Evolutionary conservation across 2,329 filamentous ascomycete genomes (phyloP), one percentile per base, ranked within the genome.

Genomic region (Fusarium staphyleae): DNA sequence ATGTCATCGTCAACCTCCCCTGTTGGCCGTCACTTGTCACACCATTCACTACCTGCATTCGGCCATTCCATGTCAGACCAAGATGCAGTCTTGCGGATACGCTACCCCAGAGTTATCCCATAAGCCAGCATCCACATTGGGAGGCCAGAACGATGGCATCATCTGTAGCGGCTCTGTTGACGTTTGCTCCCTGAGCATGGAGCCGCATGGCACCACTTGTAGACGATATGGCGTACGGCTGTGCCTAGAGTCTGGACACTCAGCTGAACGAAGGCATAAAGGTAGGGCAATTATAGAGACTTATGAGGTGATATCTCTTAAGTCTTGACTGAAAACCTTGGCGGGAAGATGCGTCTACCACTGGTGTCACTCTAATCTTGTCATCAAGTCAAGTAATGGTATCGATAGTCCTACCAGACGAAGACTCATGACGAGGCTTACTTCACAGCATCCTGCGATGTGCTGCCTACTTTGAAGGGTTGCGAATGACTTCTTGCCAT

Each of bases 141-240:
- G 47, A 37, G 29, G 12, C 4, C 19, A 24, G 18, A 8, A 29
- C 26, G 26, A 65, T 65, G 50, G 61, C 50, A 60, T 48, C 61
- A 65, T 65, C 28, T 15, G 5, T 34, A 29, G 48, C 54, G 54
- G 48, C 52, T 28, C 19, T 48, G 57, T 64, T 64, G 57, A 60
- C 32, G 43, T 34, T 8, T 14, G 18, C 18, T 40, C 33, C 30
- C 30, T 32, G 26, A 19, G 26, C 14, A 30, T 40, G 15, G 30
- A 42, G 56, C 43, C 35, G 42, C 40, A 49, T 60, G 13, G 43
- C 53, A 52, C 50, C 50, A 58, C 32, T 37, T 37, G 14, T 44
- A 9, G 30, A 34, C 18, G 14, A 13, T 9, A 53, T 60, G 40
- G 50, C 50, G 57, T 36, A 44, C 35, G 37, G 28, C 30, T 40